These are phyloP conservation scores for Chenopodium quinoa DNA, from an alignment of 148 eudicot genomes.

Conservation along the genomic window DNA sequence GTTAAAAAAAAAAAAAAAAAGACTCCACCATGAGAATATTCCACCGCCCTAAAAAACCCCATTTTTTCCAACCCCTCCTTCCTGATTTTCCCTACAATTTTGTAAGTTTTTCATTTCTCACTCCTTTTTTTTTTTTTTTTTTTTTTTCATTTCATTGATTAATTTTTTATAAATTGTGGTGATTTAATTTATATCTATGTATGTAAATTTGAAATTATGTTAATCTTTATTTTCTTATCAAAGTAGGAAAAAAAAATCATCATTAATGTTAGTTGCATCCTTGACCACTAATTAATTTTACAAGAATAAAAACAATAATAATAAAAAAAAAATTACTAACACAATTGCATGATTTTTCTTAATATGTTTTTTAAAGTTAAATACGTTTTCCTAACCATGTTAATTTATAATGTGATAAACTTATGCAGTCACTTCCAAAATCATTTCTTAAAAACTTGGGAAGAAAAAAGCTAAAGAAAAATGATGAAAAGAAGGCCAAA, in stretches of 20 bases:
- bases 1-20: not conserved
- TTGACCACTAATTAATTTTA: no score
- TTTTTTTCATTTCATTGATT: not conserved
- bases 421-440: slow-evolving; percentile 14
- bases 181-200: no score
- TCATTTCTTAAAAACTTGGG: slow-evolving; percentile 1
- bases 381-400: not conserved
- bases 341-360: no score
- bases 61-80: slow-evolving; percentile 17
- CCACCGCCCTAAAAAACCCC: not conserved
- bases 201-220: no score
- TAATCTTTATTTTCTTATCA: no score
- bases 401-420: not conserved
- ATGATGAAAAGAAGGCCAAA: not conserved
- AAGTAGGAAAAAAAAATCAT: no score
- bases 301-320: no score
- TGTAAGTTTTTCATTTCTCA: not conserved
- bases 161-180: not conserved
- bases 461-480: not conserved
- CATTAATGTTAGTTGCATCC: no score
- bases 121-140: not conserved
- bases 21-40: not conserved
- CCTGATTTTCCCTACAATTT: slow-evolving; percentile 5
- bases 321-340: no score
- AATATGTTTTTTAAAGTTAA: not conserved